A percentile compares a stretch with the other conserved stretches of the same genome.
Conservation (phyloP, 257 asterid species). For the Orobanche coerulescens region DNA sequence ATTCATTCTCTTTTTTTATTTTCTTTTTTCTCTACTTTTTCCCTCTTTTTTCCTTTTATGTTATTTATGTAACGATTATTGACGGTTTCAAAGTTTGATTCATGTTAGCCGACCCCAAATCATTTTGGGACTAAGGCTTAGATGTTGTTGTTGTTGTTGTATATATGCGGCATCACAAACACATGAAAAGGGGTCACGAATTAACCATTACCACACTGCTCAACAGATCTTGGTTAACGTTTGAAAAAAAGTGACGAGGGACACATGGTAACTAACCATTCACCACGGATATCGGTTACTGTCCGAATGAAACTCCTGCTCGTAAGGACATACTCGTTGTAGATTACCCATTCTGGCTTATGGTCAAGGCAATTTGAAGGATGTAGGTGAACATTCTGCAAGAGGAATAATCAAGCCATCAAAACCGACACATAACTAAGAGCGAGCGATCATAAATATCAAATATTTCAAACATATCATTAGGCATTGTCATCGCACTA, state of each 20-base stretch:
- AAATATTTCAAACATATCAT: neutral
- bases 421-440: conserved; percentile 11
- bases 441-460: neutral
- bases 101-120: too few relatives aligned
- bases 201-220: too few relatives aligned
- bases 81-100: too few relatives aligned
- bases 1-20: too few relatives aligned
- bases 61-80: too few relatives aligned
- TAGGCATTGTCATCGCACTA: neutral
- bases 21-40: too few relatives aligned
- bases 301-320: conserved; percentile 94
- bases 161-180: neutral
- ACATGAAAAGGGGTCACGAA: neutral
- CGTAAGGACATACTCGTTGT: conserved; percentile 80
- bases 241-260: too few relatives aligned
- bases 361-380: conserved; percentile 96
- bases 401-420: neutral
- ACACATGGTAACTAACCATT: conserved; percentile 80
- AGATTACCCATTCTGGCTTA: conserved; percentile 96
- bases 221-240: too few relatives aligned
- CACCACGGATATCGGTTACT: conserved; percentile 90
- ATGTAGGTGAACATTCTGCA: conserved; percentile 83
- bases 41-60: too few relatives aligned
- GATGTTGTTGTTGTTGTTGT: too few relatives aligned
- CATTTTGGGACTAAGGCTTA: too few relatives aligned